Evolutionary conservation across 108 stramenopile species (phyloP).

Genomic region (Phaeodactylum tricornutum): DNA sequence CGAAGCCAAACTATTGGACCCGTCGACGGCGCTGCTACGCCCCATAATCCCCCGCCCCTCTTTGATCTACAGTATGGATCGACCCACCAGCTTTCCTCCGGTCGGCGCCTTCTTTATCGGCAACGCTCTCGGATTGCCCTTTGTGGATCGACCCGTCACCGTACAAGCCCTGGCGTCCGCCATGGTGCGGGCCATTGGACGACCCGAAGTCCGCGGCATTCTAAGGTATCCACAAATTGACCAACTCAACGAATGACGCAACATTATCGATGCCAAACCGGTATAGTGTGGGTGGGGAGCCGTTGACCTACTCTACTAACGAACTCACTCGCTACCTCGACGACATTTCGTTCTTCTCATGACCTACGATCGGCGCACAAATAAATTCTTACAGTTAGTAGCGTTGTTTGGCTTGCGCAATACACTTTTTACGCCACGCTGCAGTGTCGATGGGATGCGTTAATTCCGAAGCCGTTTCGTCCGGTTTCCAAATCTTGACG

Average conservation of each 20-base stretch:
- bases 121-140: conserved; percentile 59
- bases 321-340: too few species aligned
- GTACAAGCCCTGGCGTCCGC: conserved; percentile 71
- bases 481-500: conserved; percentile 98
- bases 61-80: conserved; percentile 72
- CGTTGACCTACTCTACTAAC: too few species aligned
- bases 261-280: too few species aligned
- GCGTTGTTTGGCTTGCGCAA: conserved; percentile 71
- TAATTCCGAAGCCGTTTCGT: conserved; percentile 82
- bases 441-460: conserved; percentile 95
- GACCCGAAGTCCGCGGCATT: conserved; percentile 14
- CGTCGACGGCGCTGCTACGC: conserved; percentile 24
- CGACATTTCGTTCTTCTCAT: too few species aligned
- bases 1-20: conserved; percentile 34
- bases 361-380: too few species aligned
- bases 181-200: conserved; percentile 38
- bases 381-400: conserved; percentile 22
- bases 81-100: conserved; percentile 32
- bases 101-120: conserved; percentile 60
- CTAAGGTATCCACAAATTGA: conserved; percentile 26
- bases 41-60: conserved; percentile 60
- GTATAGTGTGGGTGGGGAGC: too few species aligned
- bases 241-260: too few species aligned
- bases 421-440: conserved; percentile 86
- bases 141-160: conserved; percentile 76